Conservation (phyloP, 192 early-diverging fungal genomes). For the Coemansia sp. region DNA sequence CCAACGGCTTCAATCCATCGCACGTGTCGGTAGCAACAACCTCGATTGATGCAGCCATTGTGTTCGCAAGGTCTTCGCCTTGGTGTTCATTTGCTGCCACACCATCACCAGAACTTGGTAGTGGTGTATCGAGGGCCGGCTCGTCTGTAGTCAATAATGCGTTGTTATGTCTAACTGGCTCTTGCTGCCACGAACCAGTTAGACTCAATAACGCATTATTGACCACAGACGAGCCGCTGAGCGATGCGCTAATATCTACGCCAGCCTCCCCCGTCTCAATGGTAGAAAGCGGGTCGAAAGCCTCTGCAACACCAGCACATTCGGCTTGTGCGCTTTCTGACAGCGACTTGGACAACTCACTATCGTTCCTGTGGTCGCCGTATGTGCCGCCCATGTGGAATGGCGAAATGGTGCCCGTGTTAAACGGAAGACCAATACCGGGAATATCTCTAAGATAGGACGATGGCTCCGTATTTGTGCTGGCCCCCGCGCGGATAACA, state of each 20-base stretch:
- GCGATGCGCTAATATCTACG: background rate
- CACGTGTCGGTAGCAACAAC: background rate
- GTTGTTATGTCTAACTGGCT: too few species aligned
- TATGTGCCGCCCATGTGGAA: background rate
- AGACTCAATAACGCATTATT: conserved; percentile 47
- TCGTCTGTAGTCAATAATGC: conserved; percentile 13
- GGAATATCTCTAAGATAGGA: conserved; percentile 1
- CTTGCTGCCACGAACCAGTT: conserved; percentile 24
- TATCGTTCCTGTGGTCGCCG: background rate
- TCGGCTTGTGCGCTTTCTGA: background rate
- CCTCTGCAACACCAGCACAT: background rate
- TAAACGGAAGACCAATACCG: background rate
- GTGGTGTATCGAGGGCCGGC: background rate
- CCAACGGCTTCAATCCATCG: background rate
- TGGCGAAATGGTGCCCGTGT: background rate
- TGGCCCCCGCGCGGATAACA: background rate
- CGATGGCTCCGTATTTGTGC: background rate
- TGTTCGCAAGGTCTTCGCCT: background rate
- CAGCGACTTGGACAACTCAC: background rate
- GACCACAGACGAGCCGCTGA: conserved; percentile 36
- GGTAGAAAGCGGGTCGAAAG: background rate
- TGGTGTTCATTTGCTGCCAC: background rate
- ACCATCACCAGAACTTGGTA: background rate
- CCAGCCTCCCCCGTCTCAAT: background rate
- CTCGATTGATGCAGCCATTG: background rate